A percentile compares a stretch with the other conserved stretches of the same genome.
These are phyloP conservation scores for Fusarium sp. DNA, from an alignment of 2,329 filamentous ascomycete genomes.

Conservation along the genomic window DNA sequence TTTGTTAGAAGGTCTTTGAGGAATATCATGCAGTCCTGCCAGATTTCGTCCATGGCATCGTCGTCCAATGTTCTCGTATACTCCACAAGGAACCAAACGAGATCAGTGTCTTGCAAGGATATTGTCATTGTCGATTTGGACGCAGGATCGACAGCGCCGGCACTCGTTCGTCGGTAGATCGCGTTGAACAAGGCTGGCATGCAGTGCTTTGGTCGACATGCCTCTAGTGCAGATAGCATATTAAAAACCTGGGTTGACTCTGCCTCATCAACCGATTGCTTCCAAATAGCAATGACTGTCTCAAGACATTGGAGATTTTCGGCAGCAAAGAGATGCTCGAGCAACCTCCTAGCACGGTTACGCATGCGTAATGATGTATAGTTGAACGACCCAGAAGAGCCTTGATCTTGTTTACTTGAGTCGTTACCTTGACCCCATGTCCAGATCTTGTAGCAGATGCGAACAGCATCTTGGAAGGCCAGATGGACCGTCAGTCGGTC, in stretches of 20 bases:
- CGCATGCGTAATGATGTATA: conserved; percentile 93
- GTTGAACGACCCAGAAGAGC: conserved; percentile 82
- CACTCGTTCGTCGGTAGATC: conserved; percentile 94
- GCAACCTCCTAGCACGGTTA: conserved; percentile 84
- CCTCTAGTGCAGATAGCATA: conserved; percentile 89
- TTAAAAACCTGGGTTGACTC: conserved; percentile 78
- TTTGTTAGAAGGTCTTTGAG: conserved; percentile 90
- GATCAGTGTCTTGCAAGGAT: conserved; percentile 81
- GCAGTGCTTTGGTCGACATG: conserved; percentile 88
- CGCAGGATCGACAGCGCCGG: conserved; percentile 78
- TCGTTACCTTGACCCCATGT: conserved; percentile 82
- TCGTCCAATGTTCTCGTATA: conserved; percentile 93
- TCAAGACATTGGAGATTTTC: conserved; percentile 95
- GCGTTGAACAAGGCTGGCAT: conserved; percentile 96
- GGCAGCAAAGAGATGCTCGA: conserved; percentile 92
- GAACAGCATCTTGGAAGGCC: conserved; percentile 96
- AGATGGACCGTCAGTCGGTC: conserved; percentile 91
- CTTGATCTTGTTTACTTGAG: conserved; percentile 67
- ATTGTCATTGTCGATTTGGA: conserved; percentile 91
- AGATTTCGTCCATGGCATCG: conserved; percentile 98
- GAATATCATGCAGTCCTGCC: conserved; percentile 93
- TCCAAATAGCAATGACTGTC: conserved; percentile 89
- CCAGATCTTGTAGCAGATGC: conserved; percentile 94
- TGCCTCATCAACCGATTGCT: conserved; percentile 58
- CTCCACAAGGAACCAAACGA: conserved; percentile 89